These are phyloP conservation scores for Puccinia triticina DNA, from an alignment of 1,284 basidiomycete genomes.

Conservation along the genomic window DNA sequence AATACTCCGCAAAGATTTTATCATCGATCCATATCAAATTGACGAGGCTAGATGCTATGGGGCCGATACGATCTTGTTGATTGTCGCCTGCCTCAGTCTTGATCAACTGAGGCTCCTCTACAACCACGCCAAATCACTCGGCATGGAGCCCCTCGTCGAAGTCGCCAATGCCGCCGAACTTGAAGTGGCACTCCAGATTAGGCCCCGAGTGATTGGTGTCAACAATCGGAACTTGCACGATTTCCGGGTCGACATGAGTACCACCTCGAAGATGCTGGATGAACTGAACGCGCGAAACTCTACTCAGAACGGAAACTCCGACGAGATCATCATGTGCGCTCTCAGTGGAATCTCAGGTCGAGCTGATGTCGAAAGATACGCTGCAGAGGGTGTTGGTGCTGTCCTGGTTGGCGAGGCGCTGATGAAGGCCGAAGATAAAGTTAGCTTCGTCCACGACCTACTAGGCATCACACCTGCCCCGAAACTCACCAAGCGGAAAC, in stretches of 20 bases:
- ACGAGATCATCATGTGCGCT: conserved; percentile 81
- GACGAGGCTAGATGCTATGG: conserved; percentile 88
- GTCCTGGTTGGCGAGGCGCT: conserved; percentile 94
- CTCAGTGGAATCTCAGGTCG: conserved; percentile 83
- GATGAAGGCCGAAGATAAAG: conserved; percentile 87
- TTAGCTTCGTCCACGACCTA: conserved; percentile 79
- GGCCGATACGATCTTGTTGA: conserved; percentile 93
- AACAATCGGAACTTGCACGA: conserved; percentile 98
- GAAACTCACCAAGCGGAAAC: too few species aligned
- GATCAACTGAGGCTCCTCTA: conserved; percentile 77
- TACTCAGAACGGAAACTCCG: neutral
- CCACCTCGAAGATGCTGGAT: conserved; percentile 67
- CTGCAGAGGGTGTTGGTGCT: conserved; percentile 80
- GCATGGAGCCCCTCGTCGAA: conserved; percentile 98
- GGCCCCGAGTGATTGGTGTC: conserved; percentile 89
- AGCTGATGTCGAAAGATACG: conserved; percentile 79
- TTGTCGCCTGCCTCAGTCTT: conserved; percentile 88
- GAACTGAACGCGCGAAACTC: conserved; percentile 1
- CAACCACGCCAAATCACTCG: conserved; percentile 73
- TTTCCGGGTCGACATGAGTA: conserved; percentile 95
- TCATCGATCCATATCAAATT: conserved; percentile 92
- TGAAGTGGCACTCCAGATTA: conserved; percentile 78
- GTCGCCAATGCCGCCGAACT: conserved; percentile 94
- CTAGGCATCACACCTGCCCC: conserved; percentile 63
- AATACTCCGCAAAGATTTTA: conserved; percentile 96